Conservation (phyloP, 345 rosid species). For the Carallia pectinifolia region DNA sequence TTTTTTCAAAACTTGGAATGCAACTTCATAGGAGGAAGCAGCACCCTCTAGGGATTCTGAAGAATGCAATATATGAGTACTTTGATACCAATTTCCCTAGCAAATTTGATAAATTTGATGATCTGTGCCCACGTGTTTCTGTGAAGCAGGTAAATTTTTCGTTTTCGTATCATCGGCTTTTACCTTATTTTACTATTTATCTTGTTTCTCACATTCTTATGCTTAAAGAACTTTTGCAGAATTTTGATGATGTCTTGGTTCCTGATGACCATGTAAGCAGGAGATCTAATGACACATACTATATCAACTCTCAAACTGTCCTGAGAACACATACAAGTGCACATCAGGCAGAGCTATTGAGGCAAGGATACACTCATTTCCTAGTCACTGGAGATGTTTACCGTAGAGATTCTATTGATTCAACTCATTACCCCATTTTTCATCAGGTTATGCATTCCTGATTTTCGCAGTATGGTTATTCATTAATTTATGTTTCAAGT, state of each 20-base stretch:
- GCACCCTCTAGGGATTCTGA: conserved; percentile 87
- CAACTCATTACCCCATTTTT: conserved; percentile 96
- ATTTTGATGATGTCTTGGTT: conserved; percentile 95
- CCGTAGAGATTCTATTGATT: conserved; percentile 93
- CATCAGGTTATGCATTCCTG: conserved; percentile 63
- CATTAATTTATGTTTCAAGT: conserved; percentile 8
- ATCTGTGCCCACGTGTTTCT: conserved; percentile 82
- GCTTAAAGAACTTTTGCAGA: conserved; percentile 39
- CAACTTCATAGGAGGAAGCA: conserved; percentile 77
- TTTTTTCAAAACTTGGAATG: conserved; percentile 80
- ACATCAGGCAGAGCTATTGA: conserved; percentile 93
- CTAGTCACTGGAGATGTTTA: conserved; percentile 97
- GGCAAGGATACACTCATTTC: conserved; percentile 69
- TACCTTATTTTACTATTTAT: too few species aligned
- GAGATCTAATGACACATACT: conserved; percentile 91
- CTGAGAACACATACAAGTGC: conserved; percentile 99
- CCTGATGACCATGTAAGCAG: conserved; percentile 96
- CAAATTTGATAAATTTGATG: conserved; percentile 76
- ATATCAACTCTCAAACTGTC: conserved; percentile 82
- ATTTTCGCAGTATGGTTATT: conserved; percentile 9
- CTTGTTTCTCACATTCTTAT: not conserved
- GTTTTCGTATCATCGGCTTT: not conserved
- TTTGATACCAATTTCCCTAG: conserved; percentile 64
- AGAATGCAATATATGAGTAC: conserved; percentile 79
- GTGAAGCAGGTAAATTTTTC: conserved; percentile 60